Percentiles rank a stretch among this genome's conserved stretches.
Conservation (phyloP, 1,284 basidiomycete species). For the Singerocomus inundabilis region DNA sequence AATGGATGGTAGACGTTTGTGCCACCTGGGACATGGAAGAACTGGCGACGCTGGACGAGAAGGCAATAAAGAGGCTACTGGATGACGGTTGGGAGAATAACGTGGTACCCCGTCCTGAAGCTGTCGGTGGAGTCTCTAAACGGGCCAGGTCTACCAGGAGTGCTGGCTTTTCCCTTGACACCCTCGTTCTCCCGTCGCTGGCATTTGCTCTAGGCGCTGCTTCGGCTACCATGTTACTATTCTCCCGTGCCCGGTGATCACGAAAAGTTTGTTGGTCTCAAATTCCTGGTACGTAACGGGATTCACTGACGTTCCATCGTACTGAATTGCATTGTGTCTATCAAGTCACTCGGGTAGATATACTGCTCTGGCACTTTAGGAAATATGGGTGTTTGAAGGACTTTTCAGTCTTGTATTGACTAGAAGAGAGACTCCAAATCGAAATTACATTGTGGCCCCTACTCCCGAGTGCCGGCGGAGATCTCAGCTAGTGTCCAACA, state of each 20-base stretch:
- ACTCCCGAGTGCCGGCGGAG: too few relatives aligned
- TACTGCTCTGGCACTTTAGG: too few relatives aligned
- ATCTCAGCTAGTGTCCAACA: too few relatives aligned
- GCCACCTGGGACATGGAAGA: constrained; percentile 83
- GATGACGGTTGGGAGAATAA: constrained; percentile 71
- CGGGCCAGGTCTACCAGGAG: background rate
- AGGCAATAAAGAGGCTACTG: constrained; percentile 56
- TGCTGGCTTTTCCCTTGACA: constrained; percentile 6
- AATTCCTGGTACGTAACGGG: constrained; percentile 5
- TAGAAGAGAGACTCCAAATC: too few relatives aligned
- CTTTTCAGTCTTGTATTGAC: too few relatives aligned
- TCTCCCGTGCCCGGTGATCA: constrained; percentile 22
- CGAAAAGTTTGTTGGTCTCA: background rate
- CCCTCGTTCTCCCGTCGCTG: constrained; percentile 19
- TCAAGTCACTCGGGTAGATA: too few relatives aligned
- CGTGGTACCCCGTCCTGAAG: constrained; percentile 46
- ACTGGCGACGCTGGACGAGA: constrained; percentile 64
- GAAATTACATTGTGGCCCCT: too few relatives aligned
- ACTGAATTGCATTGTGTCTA: too few relatives aligned
- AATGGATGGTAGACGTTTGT: constrained; percentile 93
- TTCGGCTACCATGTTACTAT: constrained; percentile 17
- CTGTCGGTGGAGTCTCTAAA: constrained; percentile 36
- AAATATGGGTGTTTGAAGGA: too few relatives aligned
- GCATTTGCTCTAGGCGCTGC: constrained; percentile 23
- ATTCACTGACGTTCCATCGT: too few relatives aligned